Evolutionary conservation across 202 grass and related monocot species (phyloP).

Genomic region (Brachypodium distachyon): DNA sequence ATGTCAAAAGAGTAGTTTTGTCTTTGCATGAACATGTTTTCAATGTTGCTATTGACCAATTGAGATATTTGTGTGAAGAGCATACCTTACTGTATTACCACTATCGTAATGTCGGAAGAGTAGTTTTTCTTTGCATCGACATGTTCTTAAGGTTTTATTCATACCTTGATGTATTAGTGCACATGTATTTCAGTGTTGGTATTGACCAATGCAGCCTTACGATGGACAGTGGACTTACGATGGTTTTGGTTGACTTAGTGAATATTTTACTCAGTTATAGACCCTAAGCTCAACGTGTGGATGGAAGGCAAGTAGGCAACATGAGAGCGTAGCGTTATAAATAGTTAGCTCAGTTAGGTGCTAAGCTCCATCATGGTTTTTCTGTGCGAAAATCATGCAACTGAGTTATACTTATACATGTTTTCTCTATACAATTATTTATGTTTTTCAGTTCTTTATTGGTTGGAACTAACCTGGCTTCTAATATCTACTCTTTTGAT

Average conservation of each 20-base stretch:
- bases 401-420: background rate
- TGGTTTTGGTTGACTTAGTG: too few species aligned
- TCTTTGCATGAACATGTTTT: too few species aligned
- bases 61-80: too few species aligned
- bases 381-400: background rate
- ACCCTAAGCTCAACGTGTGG: background rate
- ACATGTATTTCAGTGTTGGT: background rate
- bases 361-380: background rate
- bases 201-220: too few species aligned
- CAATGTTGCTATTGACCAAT: too few species aligned
- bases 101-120: background rate
- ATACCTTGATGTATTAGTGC: too few species aligned
- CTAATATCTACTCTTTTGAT: conserved; percentile 26
- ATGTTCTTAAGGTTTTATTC: too few species aligned
- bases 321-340: background rate
- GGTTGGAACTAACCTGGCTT: conserved; percentile 18
- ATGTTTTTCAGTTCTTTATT: background rate
- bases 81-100: background rate
- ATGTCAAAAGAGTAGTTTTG: too few species aligned
- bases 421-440: background rate
- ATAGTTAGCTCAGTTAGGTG: background rate
- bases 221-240: too few species aligned
- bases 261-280: too few species aligned
- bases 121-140: background rate
- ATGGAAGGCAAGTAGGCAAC: background rate